phyloP scores from a whole-genome alignment of 148 eudicot genomes.

The Beta vulgaris region DNA sequence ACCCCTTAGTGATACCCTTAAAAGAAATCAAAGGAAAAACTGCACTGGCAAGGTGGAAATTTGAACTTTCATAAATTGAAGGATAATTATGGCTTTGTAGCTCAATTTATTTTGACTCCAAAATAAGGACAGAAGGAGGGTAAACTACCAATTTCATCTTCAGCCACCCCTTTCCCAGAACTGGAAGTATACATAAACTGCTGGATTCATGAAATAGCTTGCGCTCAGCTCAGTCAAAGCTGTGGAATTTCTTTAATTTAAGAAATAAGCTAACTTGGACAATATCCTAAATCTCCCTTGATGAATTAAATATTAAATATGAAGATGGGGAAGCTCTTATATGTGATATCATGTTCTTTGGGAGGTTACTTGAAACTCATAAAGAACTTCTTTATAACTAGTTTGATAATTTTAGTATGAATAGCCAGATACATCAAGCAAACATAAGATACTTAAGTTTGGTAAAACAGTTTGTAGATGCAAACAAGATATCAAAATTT shows the following conservation, averaged over 20 bases:
- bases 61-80: too few species aligned
- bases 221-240: not conserved
- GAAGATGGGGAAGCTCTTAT: not conserved
- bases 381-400: not conserved
- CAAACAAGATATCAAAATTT: not conserved
- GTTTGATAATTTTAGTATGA: not conserved
- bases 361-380: not conserved
- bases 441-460: not conserved
- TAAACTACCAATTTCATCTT: too few species aligned
- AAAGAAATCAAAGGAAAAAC: too few species aligned
- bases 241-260: not conserved
- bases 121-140: too few species aligned
- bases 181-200: not conserved
- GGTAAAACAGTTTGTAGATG: not conserved
- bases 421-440: not conserved
- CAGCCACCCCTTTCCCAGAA: not conserved
- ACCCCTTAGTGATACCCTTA: too few species aligned
- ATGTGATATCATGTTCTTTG: not conserved
- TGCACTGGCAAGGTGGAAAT: too few species aligned
- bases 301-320: not conserved
- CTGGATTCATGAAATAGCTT: not conserved
- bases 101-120: too few species aligned
- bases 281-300: not conserved
- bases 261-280: not conserved
- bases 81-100: too few species aligned